Base-by-base conservation (phyloP, 306 rosid genomes). In the Crotalaria pallida region DNA sequence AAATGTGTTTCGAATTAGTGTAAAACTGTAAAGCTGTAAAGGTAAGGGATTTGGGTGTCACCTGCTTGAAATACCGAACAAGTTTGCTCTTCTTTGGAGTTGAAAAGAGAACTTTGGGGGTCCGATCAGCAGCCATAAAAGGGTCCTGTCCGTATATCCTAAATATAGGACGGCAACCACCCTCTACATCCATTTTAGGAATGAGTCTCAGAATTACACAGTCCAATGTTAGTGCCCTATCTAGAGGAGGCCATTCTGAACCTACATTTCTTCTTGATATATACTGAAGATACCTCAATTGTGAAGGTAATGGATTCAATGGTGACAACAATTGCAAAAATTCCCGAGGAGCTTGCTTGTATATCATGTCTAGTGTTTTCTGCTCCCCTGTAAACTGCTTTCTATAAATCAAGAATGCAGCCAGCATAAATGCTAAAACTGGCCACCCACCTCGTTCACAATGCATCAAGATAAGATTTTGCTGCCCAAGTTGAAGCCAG, bases 381-480 rank as follows among this genome's bases (percentile, higher is more conserved):
- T 86, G 96, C 77, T 91, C 97, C 74, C 92, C 96, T 22, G 83
- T 81, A 73, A 77, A 91, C 75, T 83, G 83, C 86, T 91, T 95
- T 76, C 96, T 79, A 65, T 91, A 91, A 63, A 95, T 86, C 90
- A 95, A 80, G 34, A 95, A 95, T 40, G 97, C 87, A 47, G 96
- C 97, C 72, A 95, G 81, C 97, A 91, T 84, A 85, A 90, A 95
- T 6, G 96, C 97, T 80, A 95, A 83, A 50, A 95, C 89, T 1
- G 92, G 92, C 99, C 97, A 95, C 52, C 97, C 99, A 19, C 96
- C 96, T 69, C 92, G 80, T 58, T 95, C 97, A 50, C 99, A 95
- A 65, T 91, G 96, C 97, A 95, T 89, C 84, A 95, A 79, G 75
- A 95, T 85, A 50, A 89, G 68, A 62, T 95, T 95, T 29, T 87